These are phyloP conservation scores for Galium porrigens DNA, from an alignment of 305 asterid genomes.

Conservation along the genomic window DNA sequence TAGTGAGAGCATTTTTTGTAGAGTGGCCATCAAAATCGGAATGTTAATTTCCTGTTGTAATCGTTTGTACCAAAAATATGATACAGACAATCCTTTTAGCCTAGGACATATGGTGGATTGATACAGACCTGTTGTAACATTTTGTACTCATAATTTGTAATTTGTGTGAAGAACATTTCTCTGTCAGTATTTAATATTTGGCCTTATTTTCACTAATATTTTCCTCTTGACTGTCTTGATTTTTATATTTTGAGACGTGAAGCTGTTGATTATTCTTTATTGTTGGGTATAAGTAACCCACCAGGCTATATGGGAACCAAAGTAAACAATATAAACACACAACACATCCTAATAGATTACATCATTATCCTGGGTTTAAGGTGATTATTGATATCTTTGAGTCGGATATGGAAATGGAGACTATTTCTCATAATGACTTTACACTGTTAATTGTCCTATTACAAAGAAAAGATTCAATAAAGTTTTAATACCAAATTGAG, in stretches of 20 bases:
- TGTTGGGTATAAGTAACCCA: no score
- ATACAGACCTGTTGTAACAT: not conserved
- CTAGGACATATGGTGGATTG: conserved; percentile 4
- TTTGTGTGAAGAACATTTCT: conserved; percentile 8
- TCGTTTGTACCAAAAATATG: conserved; percentile 7
- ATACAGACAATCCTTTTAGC: not conserved
- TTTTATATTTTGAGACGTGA: not conserved
- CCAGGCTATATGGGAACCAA: no score
- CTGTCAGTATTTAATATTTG: not conserved
- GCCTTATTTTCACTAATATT: not conserved
- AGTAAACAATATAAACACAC: no score
- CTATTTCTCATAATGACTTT: no score
- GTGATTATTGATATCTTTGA: no score
- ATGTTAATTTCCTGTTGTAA: conserved; percentile 1
- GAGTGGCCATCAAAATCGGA: conserved; percentile 7
- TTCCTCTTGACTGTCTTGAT: not conserved
- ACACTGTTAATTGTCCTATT: no score
- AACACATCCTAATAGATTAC: no score
- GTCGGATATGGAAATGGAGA: no score
- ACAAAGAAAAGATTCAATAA: no score
- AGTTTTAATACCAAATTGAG: no score
- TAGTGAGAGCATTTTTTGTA: conserved; percentile 13
- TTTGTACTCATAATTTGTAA: conserved; percentile 1
- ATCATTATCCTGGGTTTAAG: no score
- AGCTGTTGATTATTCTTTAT: not conserved